Evolutionary conservation across 78 protist genomes (phyloP).

Genomic region (Dictyostelium firmibasis): DNA sequence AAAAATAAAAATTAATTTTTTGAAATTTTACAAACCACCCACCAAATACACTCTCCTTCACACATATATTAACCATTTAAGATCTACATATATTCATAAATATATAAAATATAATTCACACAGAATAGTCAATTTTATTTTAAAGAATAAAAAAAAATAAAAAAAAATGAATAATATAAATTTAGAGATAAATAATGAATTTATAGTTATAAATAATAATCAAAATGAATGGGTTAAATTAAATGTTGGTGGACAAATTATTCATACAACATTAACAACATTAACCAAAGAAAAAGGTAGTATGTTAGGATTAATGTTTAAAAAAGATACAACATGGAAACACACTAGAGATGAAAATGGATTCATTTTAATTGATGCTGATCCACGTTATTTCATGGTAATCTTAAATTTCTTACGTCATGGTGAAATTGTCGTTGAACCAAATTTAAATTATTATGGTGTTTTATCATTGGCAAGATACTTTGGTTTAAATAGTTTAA

Average conservation of each 20-base stretch:
- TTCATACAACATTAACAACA: conserved; percentile 60
- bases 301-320: conserved; percentile 61
- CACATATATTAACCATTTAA: too few relatives aligned
- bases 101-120: too few relatives aligned
- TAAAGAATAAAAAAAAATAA: conserved; percentile 15
- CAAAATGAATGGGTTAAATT: conserved; percentile 53
- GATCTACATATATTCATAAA: too few relatives aligned
- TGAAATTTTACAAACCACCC: not conserved
- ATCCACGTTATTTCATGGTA: conserved; percentile 66
- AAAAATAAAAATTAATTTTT: too few relatives aligned
- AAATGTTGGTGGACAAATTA: conserved; percentile 71
- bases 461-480: conserved; percentile 53
- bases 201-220: conserved; percentile 22
- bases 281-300: conserved; percentile 54
- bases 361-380: conserved; percentile 55
- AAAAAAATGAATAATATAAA: not conserved
- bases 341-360: conserved; percentile 70
- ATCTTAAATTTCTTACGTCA: conserved; percentile 69
- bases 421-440: conserved; percentile 69
- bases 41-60: not conserved
- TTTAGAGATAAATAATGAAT: not conserved
- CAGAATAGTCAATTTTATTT: not conserved
- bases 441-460: conserved; percentile 67
- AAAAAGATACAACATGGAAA: conserved; percentile 44
- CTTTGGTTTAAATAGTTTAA: conserved; percentile 42